Percentiles rank a stretch among this genome's conserved stretches.
phyloP scores from a whole-genome alignment of 345 rosid species.

The Anacardium occidentale region DNA sequence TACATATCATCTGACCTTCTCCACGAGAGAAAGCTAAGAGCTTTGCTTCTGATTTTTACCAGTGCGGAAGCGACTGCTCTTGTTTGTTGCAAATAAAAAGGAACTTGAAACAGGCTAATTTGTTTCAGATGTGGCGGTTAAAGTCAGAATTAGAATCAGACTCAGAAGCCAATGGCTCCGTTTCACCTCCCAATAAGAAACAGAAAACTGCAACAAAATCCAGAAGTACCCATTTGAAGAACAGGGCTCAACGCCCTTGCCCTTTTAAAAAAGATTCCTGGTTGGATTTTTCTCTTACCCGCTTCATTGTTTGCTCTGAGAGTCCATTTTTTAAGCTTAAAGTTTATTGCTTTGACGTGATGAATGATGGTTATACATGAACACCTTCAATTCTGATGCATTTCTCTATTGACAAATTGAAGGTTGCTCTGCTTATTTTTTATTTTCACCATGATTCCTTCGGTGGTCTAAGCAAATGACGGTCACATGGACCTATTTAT shows the following conservation, averaged over 20 bases:
- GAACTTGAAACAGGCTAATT: constrained; percentile 51
- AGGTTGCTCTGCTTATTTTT: constrained; percentile 71
- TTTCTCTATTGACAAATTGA: constrained; percentile 65
- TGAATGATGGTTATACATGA: constrained; percentile 35
- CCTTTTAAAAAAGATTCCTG: constrained; percentile 83
- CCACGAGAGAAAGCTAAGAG: constrained; percentile 35
- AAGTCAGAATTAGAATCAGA: constrained; percentile 21
- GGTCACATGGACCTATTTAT: constrained; percentile 76
- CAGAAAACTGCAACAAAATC: constrained; percentile 7
- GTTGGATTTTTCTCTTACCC: constrained; percentile 24
- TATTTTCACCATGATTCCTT: constrained; percentile 79
- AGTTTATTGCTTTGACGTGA: neutral
- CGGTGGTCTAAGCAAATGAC: constrained; percentile 63
- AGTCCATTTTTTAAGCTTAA: neutral
- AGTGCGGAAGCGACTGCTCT: constrained; percentile 64
- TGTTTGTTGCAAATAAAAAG: constrained; percentile 33
- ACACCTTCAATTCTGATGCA: constrained; percentile 72
- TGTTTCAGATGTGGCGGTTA: constrained; percentile 67
- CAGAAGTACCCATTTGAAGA: neutral
- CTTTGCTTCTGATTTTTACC: constrained; percentile 66
- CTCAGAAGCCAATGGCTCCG: constrained; percentile 23
- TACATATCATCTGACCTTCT: constrained; percentile 12
- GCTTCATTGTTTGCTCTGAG: neutral
- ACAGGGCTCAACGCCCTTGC: constrained; percentile 28
- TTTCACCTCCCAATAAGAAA: constrained; percentile 16